phyloP scores from a whole-genome alignment of 331 rosid genomes.

The Quercus phellos region DNA sequence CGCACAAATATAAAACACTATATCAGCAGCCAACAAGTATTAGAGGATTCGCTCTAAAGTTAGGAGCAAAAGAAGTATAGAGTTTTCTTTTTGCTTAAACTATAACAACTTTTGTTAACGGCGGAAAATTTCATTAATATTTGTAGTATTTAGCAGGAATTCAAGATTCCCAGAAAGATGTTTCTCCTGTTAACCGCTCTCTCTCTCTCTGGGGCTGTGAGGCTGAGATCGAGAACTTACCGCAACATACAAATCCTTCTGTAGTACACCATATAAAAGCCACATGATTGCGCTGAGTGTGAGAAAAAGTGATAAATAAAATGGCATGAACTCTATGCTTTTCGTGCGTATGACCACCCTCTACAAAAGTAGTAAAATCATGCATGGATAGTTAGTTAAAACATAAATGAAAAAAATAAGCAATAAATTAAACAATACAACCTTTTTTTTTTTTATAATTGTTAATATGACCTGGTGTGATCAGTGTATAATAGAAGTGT shows the following conservation, averaged over 20 bases:
- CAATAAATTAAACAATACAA: background rate
- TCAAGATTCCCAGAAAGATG: background rate
- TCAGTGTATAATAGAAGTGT: too few species aligned
- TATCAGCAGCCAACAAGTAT: too few species aligned
- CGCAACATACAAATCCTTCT: conserved; percentile 69
- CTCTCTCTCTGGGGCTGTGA: background rate
- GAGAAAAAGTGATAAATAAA: conserved; percentile 68
- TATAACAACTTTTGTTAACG: background rate
- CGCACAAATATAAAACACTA: background rate
- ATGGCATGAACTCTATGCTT: conserved; percentile 94
- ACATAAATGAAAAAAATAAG: background rate
- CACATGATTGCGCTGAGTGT: conserved; percentile 75
- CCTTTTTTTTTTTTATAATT: too few species aligned
- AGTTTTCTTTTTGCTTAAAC: background rate
- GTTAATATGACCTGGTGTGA: background rate
- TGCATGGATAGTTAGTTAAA: background rate
- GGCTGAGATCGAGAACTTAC: conserved; percentile 35
- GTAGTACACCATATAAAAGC: conserved; percentile 63
- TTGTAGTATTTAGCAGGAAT: background rate
- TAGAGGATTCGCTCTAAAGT: conserved; percentile 1
- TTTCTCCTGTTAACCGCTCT: background rate
- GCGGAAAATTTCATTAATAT: background rate
- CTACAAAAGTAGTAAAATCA: conserved; percentile 28
- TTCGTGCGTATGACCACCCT: conserved; percentile 76
- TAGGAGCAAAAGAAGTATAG: background rate